Conservation (phyloP, 202 grass and related monocot species). For the Setaria viridis region DNA sequence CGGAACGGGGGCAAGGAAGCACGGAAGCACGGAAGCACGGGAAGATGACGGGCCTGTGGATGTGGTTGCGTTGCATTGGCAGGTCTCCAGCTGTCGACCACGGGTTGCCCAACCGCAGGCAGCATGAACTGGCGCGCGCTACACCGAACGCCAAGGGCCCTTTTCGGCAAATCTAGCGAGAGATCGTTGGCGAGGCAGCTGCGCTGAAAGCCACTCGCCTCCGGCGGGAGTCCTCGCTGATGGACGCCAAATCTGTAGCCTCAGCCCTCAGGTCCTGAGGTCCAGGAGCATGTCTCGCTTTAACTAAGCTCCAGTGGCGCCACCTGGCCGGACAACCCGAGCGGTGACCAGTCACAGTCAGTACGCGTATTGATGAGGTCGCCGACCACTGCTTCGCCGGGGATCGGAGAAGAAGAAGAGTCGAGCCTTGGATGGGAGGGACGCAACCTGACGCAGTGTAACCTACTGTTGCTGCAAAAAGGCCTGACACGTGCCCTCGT, state of each 20-base stretch:
- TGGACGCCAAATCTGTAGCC: not conserved
- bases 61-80: not conserved
- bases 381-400: not conserved
- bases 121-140: slow-evolving; percentile 33
- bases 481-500: not conserved
- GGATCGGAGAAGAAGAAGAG: not conserved
- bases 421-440: not conserved
- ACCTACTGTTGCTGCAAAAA: not conserved
- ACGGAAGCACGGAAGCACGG: not conserved
- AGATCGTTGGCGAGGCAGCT: slow-evolving; percentile 3
- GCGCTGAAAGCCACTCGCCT: slow-evolving; percentile 19
- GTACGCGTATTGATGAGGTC: slow-evolving; percentile 22
- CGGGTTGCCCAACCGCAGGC: slow-evolving; percentile 45
- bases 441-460: not conserved
- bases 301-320: not conserved
- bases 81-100: slow-evolving; percentile 18
- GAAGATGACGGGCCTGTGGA: not conserved
- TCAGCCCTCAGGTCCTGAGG: too few relatives aligned
- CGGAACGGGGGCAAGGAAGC: not conserved
- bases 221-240: not conserved
- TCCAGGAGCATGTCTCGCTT: not conserved
- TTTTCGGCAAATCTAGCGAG: slow-evolving; percentile 18
- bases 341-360: not conserved
- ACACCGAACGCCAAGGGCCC: not conserved
- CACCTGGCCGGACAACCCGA: slow-evolving; percentile 30